These are phyloP conservation scores for Chimonanthus praecox DNA, from an alignment of 164 flowering plant genomes.

Conservation along the genomic window DNA sequence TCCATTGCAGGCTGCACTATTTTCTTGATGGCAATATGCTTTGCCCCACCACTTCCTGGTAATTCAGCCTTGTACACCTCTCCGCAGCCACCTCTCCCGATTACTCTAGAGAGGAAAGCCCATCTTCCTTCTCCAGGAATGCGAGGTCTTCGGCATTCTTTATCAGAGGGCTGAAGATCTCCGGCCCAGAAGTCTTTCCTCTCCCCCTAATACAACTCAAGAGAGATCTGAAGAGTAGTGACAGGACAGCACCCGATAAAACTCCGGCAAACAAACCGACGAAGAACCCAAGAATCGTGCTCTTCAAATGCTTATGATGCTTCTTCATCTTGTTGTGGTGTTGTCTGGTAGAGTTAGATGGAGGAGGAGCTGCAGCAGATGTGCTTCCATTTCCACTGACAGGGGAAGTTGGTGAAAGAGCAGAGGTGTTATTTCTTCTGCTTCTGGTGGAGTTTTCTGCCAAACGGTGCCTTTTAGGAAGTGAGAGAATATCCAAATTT, in stretches of 20 bases:
- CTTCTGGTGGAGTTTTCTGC: too few species aligned
- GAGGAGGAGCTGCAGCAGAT: neutral
- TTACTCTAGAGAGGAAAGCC: constrained; percentile 44
- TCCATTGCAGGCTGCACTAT: constrained; percentile 35
- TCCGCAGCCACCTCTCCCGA: constrained; percentile 88
- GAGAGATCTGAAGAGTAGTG: constrained; percentile 40
- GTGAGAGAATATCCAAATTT: neutral
- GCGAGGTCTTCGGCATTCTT: constrained; percentile 61
- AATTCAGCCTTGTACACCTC: constrained; percentile 71
- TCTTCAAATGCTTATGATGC: constrained; percentile 1
- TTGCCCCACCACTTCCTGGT: constrained; percentile 50
- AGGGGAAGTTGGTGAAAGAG: too few species aligned
- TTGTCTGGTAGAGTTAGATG: neutral
- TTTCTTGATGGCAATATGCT: constrained; percentile 75
- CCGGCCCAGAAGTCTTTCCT: constrained; percentile 27
- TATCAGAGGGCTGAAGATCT: constrained; percentile 62
- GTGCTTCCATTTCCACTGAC: neutral
- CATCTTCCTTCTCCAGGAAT: constrained; percentile 76
- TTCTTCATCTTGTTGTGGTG: neutral
- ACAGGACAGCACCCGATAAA: constrained; percentile 46
- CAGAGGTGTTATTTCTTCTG: too few species aligned
- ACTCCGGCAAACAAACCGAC: constrained; percentile 56
- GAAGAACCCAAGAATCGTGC: constrained; percentile 54
- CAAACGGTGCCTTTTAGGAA: too few species aligned
- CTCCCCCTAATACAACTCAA: constrained; percentile 34